Evolutionary conservation across 176 grass and related monocot species (phyloP), one percentile per base, ranked within the genome.

Genomic region (Oryza meridionalis): DNA sequence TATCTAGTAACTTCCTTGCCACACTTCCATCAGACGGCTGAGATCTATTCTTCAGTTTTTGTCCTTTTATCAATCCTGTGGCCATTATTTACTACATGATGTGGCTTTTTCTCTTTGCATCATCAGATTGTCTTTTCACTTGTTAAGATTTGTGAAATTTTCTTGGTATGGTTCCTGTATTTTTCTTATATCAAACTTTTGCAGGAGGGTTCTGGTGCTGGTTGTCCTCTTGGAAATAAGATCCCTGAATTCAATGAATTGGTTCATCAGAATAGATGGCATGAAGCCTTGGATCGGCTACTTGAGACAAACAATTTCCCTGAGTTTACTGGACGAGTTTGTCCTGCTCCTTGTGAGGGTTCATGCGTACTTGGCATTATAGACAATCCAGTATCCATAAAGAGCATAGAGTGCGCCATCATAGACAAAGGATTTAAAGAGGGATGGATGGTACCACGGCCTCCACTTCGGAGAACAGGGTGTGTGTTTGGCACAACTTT

Each of bases 311-410:
- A 94, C 65, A 94, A 94, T 71, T 94, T 94, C 15, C 91, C 91
- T 31, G 91, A 93, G 63, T 93, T 93, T 59, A 93, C 91, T 73
- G 91, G 91, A 46, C 85, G 91, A 69, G 85, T 94, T 43, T 90
- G 91, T 19, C 91, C 91, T 21, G 88, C 91, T 79, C 91, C 91
- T 79, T 94, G 88, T 63, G 91, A 94, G 75, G 86, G 79, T 29
- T 88, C 91, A 26, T 94, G 91, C 3, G 91, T 93, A 13, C 91
- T 93, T 90, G 88, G 91, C 25, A 93, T 93, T 80, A 93, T 90
- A 83, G 88, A 94, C 3, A 73, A 94, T 67, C 88, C 91, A 42
- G 91, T 94, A 73, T 90, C 91, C 78, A 94, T 94, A 70, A 94
- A 94, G 86, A 91, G 86, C 78, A 90, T 94, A 79, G 91, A 94